These are phyloP conservation scores for Brassica hybrid DNA, from an alignment of 441 rosid genomes.

Conservation along the genomic window DNA sequence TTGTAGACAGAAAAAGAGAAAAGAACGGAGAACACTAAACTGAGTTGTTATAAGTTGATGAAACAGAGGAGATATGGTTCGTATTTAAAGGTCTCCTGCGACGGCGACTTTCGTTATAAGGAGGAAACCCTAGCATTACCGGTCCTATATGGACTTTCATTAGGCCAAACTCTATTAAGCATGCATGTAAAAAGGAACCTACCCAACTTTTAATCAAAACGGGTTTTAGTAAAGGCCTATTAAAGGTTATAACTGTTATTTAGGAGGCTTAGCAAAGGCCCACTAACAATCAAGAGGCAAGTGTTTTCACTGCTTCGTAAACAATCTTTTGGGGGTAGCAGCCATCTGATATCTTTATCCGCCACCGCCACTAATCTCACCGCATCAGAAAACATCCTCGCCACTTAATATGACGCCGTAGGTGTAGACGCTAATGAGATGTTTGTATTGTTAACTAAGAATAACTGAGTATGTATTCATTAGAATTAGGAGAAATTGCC, in stretches of 20 bases:
- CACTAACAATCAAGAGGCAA: conserved; percentile 7
- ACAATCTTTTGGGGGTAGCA: neutral
- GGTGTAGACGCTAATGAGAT: neutral
- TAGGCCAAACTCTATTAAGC: neutral
- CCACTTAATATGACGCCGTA: neutral
- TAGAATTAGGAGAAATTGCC: too few species aligned
- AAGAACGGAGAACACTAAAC: neutral
- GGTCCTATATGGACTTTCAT: neutral
- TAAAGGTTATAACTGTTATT: neutral
- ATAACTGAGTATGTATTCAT: neutral
- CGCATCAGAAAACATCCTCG: conserved; percentile 11
- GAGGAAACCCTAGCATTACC: neutral
- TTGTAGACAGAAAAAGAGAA: neutral
- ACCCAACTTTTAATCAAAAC: neutral
- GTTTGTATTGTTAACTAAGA: neutral
- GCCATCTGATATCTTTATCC: neutral
- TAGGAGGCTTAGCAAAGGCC: too few species aligned
- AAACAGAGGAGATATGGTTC: neutral
- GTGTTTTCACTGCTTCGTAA: conserved; percentile 1
- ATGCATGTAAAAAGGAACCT: neutral
- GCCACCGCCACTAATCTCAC: conserved; percentile 12
- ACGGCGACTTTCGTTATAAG: neutral
- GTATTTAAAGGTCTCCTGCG: neutral
- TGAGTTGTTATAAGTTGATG: neutral
- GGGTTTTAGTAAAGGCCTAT: neutral